Evolutionary conservation across 495 filamentous ascomycete species (phyloP), one percentile per base, ranked within the genome.

Genomic region (Neurospora tetraspora): DNA sequence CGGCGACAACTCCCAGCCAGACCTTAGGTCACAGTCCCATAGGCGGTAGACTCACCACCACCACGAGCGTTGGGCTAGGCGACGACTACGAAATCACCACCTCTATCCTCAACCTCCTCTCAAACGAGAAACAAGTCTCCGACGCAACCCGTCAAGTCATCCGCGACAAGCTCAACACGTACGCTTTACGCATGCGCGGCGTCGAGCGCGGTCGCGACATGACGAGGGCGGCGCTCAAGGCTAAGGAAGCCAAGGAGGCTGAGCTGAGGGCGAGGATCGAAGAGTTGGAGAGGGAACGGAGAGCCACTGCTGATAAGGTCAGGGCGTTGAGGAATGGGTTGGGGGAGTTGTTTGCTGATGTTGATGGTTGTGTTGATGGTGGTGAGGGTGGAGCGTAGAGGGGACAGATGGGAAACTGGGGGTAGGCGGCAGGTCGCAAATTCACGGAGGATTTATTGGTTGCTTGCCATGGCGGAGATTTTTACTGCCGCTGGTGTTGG

Each of bases 171-270:
- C 81, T 93, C 20, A 85, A 88, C 40, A 83, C 79, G 43, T 85
- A 91, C 74, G 87, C 88, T 12, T 77, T 89, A 70, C 84, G 83
- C 45, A 83, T 80, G 9, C 84, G 82, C 73, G 91, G 91, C 1
- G 83, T 92, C 23, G 82, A 85, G 37, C 84, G 84, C 4, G 90
- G 89, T 0, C 79, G 92, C 6, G 91, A 94, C 71, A 86, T 90
- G 27, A 82, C 87, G 2, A 79, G 93, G 36, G 80, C 84, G 2
- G 85, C 86, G 7, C 73, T 91, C n/a, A 89, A 88, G 77, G 84
- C 83, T 34, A 90, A 90, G 61, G 89, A 94, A 61, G 82, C 82
- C 3, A 85, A 87, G 72, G 88, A 90, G 38, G 80, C 81, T 12
- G 85, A 85, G 73, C 74, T 92, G 68, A 76, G 82, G 78, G 76